Base-by-base conservation (phyloP, 306 rosid species). In the Inga oerstediana region DNA sequence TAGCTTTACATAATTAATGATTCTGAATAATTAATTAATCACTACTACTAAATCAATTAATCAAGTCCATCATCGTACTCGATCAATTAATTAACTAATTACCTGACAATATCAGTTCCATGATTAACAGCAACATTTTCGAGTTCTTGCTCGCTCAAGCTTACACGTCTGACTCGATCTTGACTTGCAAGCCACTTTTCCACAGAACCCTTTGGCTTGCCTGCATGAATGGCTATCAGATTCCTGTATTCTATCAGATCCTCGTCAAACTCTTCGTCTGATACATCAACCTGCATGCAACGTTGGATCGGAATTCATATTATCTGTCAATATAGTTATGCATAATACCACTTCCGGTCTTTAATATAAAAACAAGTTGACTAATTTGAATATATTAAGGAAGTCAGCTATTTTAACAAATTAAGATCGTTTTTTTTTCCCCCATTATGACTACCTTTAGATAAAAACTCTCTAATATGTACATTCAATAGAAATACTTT, bases 141-240 rank as follows among this genome's bases (percentile, higher is more conserved):
- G 54, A 93, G 93, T 79, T 90, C 86, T 87, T 89, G 97, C 75
- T 96, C 99, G 15, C 98, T 96, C 88, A 96, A 84, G 87, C 99
- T 96, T 62, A 96, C 87, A 77, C 99, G 94, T 77, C 90, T 84
- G 9, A 82, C 94, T 51, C 78, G 87, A 20, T 70, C 48, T 1
- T 67, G 85, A 84, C 83, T 58, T 51, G 39, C n/a, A 10, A 86
- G 19, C 82, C 89, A 85, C 0, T 79, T 62, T 62, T 74, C 78
- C 1, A 66, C 24, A 10, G 67, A 76, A 30, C 94, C 92, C 86
- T 91, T 94, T 19, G 93, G 93, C 84, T 92, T 96, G 74, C 91
- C 88, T 43, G 98, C 98, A 87, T 82, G 98, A 79, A 94, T 94
- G 46, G 98, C 90, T 80, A 96, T 96, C 83, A 96, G 81, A 77